phyloP scores from a whole-genome alignment of 2,329 filamentous ascomycete genomes.

The Botrytis tulipae region DNA sequence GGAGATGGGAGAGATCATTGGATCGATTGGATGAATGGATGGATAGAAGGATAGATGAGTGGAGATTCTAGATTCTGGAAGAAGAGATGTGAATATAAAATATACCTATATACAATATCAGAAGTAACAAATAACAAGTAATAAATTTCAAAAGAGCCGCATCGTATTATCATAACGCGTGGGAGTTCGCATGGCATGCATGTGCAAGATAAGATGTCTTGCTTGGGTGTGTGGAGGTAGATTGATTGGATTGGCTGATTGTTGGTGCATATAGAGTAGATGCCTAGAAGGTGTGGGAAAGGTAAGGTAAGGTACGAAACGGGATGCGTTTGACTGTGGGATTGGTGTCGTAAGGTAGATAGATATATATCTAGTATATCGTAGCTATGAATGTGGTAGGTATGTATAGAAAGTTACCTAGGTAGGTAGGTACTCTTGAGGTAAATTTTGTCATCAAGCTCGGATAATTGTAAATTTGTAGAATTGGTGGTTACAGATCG shows the following conservation, averaged over 20 bases:
- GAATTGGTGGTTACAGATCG: too few relatives aligned
- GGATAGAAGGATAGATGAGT: not conserved
- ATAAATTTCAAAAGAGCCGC: not conserved
- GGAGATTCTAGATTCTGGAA: not conserved
- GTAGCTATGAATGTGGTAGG: too few relatives aligned
- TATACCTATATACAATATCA: not conserved
- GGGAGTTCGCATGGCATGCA: not conserved
- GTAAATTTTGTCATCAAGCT: too few relatives aligned
- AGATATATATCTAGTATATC: too few relatives aligned
- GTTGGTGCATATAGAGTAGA: too few relatives aligned
- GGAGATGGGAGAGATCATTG: not conserved
- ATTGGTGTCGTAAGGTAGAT: too few relatives aligned
- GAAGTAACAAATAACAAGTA: too few relatives aligned
- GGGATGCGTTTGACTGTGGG: not conserved
- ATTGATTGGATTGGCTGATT: not conserved
- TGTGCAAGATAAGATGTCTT: not conserved
- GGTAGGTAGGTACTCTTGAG: too few relatives aligned
- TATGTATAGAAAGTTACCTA: too few relatives aligned
- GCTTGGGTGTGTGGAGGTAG: not conserved
- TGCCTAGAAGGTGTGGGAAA: not conserved
- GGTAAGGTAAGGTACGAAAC: not conserved
- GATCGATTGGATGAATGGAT: not conserved
- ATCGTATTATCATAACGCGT: not conserved
- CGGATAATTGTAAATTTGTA: too few relatives aligned
- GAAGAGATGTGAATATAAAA: not conserved